These are phyloP conservation scores for Ottelia alismoides DNA, from an alignment of 106 monocot species.

Conservation along the genomic window DNA sequence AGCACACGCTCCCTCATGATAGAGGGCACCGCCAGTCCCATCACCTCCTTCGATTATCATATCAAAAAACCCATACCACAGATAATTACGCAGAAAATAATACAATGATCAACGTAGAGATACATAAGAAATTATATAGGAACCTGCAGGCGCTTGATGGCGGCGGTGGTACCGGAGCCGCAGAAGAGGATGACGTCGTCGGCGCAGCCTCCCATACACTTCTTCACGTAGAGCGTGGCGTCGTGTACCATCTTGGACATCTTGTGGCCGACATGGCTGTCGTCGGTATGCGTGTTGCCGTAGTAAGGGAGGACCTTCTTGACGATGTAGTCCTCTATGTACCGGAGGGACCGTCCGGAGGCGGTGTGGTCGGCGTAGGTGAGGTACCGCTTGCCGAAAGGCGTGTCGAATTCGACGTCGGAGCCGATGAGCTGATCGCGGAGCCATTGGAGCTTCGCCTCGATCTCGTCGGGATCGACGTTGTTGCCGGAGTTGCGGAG, in stretches of 20 bases:
- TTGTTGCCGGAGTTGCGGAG: too few relatives aligned
- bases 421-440: constrained; percentile 32
- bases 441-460: constrained; percentile 27
- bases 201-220: constrained; percentile 21
- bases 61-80: too few relatives aligned
- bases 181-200: constrained; percentile 33
- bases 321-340: constrained; percentile 31
- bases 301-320: constrained; percentile 36
- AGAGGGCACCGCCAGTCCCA: constrained; percentile 34
- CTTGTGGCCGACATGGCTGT: constrained; percentile 44
- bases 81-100: too few relatives aligned
- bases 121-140: too few relatives aligned
- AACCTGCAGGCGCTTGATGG: constrained; percentile 65
- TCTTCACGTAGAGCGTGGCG: constrained; percentile 31
- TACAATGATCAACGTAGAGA: too few relatives aligned
- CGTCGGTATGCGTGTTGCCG: constrained; percentile 53
- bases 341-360: constrained; percentile 38
- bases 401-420: constrained; percentile 25
- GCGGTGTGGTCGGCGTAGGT: constrained; percentile 54
- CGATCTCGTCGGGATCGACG: too few relatives aligned
- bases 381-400: constrained; percentile 34
- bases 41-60: too few relatives aligned
- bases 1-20: constrained; percentile 24
- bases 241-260: constrained; percentile 17
- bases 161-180: too few relatives aligned